phyloP scores from a whole-genome alignment of 1,284 basidiomycete genomes.

The Neonothopanus nambi region DNA sequence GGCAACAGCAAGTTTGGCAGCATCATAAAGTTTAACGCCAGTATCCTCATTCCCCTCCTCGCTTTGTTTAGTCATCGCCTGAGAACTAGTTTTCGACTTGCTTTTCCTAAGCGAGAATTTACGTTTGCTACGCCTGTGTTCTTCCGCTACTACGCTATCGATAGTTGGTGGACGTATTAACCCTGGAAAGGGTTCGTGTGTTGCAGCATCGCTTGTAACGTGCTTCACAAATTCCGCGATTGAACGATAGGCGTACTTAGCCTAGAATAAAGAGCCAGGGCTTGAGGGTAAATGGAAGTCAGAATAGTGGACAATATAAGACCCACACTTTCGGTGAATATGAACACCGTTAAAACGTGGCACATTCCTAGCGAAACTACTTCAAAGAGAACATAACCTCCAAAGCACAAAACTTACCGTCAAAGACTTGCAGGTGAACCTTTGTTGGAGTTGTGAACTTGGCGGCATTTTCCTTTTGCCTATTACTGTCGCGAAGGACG shows the following conservation, averaged over 20 bases:
- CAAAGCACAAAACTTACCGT: constrained; percentile 38
- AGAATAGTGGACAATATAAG: not conserved
- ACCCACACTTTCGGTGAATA: constrained; percentile 61
- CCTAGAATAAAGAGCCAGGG: constrained; percentile 31
- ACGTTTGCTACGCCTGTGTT: constrained; percentile 9
- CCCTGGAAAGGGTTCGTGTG: constrained; percentile 50
- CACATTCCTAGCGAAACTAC: constrained; percentile 49
- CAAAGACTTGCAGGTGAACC: constrained; percentile 77
- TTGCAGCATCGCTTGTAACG: constrained; percentile 40
- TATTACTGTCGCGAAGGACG: constrained; percentile 43
- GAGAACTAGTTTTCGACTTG: constrained; percentile 8
- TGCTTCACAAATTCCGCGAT: constrained; percentile 59
- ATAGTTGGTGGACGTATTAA: constrained; percentile 33
- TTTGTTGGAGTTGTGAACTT: constrained; percentile 70
- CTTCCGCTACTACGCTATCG: constrained; percentile 17
- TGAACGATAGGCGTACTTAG: constrained; percentile 57
- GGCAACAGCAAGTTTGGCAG: constrained; percentile 3
- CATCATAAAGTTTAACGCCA: not conserved
- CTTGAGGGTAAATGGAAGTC: not conserved
- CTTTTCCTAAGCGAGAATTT: constrained; percentile 14
- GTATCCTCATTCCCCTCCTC: not conserved
- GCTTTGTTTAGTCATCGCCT: not conserved
- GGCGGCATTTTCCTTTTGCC: constrained; percentile 55
- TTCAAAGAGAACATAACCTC: not conserved
- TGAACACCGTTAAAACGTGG: constrained; percentile 72